Evolutionary conservation across 192 early-diverging fungal genomes (phyloP).

Genomic region (Backusella macrospora): DNA sequence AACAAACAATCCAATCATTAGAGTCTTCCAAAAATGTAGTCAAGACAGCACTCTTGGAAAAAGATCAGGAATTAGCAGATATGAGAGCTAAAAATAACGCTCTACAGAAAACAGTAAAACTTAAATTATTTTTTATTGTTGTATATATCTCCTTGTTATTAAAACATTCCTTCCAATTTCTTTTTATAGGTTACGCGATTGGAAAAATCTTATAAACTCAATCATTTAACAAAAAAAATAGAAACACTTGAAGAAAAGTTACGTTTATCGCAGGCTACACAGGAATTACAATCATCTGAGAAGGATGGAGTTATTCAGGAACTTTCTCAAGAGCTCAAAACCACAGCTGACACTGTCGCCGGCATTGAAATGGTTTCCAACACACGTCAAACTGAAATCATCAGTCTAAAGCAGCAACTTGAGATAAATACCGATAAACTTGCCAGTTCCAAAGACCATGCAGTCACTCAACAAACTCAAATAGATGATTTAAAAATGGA

Average conservation of each 20-base stretch:
- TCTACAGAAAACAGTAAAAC: constrained; percentile 28
- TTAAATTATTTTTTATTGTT: background rate
- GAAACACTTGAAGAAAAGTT: background rate
- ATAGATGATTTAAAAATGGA: background rate
- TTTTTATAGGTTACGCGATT: background rate
- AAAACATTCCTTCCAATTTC: background rate
- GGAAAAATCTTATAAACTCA: constrained; percentile 10
- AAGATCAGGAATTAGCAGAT: constrained; percentile 31
- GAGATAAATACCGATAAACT: background rate
- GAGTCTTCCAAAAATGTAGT: constrained; percentile 17
- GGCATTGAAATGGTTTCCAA: constrained; percentile 8
- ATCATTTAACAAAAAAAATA: constrained; percentile 24
- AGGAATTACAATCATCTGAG: background rate
- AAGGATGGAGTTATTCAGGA: background rate
- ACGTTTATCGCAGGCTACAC: background rate
- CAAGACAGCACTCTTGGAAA: constrained; percentile 10
- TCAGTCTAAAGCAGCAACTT: background rate
- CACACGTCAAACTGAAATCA: constrained; percentile 6
- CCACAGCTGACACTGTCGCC: background rate
- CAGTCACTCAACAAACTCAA: background rate
- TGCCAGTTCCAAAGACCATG: background rate
- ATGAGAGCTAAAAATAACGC: constrained; percentile 24
- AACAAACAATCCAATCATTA: constrained; percentile 14
- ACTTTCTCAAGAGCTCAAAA: background rate
- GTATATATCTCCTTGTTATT: constrained; percentile 1